Evolutionary conservation across 2,329 filamentous ascomycete genomes (phyloP).

Genomic region (Xylariomycetidae sp.): DNA sequence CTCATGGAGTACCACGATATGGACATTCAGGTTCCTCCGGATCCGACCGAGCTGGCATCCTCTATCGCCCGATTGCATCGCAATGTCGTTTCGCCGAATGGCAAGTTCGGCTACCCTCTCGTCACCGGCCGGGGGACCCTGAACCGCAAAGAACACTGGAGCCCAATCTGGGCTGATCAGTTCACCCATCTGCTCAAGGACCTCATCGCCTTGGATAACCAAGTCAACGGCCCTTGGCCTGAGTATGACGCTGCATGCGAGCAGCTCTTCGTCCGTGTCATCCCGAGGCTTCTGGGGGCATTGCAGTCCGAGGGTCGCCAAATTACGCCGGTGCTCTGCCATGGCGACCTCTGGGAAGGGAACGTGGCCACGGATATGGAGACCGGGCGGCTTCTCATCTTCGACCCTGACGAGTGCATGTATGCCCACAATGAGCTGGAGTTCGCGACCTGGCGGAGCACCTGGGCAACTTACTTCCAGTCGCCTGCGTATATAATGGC

Average conservation of each 20-base stretch:
- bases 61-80: constrained; percentile 11
- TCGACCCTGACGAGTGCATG: constrained; percentile 11
- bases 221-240: constrained; percentile 16
- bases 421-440: constrained; percentile 17
- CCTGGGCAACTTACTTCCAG: constrained; percentile 12
- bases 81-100: constrained; percentile 8
- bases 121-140: constrained; percentile 8
- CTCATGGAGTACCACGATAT: constrained; percentile 12
- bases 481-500: constrained; percentile 6
- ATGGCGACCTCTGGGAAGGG: constrained; percentile 12
- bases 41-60: constrained; percentile 7
- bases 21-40: constrained; percentile 5
- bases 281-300: constrained; percentile 10
- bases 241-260: constrained; percentile 7
- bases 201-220: constrained; percentile 15
- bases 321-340: constrained; percentile 6
- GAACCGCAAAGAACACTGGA: constrained; percentile 8
- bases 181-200: constrained; percentile 16
- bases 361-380: constrained; percentile 8
- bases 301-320: constrained; percentile 9
- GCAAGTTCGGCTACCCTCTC: constrained; percentile 12
- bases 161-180: constrained; percentile 11
- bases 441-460: constrained; percentile 11
- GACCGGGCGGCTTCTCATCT: constrained; percentile 8
- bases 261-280: constrained; percentile 8